Base-by-base conservation (phyloP, 352 stramenopile genomes). In the Phytophthora sojae region DNA sequence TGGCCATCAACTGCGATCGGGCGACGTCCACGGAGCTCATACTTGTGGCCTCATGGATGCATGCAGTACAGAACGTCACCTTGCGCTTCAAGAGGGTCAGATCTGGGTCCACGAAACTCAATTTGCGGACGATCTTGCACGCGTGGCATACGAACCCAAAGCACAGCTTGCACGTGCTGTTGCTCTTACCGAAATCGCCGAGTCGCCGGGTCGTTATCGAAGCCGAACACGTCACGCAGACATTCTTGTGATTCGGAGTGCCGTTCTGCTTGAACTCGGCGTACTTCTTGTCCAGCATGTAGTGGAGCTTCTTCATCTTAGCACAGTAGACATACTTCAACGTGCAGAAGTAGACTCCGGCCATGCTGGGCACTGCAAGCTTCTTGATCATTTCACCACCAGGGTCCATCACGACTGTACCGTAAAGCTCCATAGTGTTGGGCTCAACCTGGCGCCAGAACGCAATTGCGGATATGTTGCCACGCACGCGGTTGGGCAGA, bases 391-490 rank as follows among this genome's bases (percentile, higher is more conserved):
- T 64, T 6, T 32, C 29, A 32, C 29, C 29, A 7, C 29, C 29
- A 32, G 29, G 29, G 29, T 84, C 68, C 39, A 85, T 67, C 39
- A 81, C 72, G 0, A 59, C 73, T 11, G 66, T 76, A 17, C 73
- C 71, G 61, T 81, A 88, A 1, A 85, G 45, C 32, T 89, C 78
- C 14, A 86, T 83, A 2, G 69, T 70, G 39, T 83, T 80, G n/a
- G 79, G 53, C 15, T 19, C 61, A 23, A 73, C 66, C 54, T 92
- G 83, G 2, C 80, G 76, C 57, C 75, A 92, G 51, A 89, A 77
- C 1, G 57, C 73, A 5, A 77, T 72, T 1, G 73, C 55, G 2
- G 82, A 89, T 51, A 89, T 64, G 45, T 82, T 67, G 3, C 71
- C 73, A 39, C 82, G 82, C 4, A 88, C 61, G 15, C 79, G 80